phyloP scores from a whole-genome alignment of 805 yeast species.

The Suhomyces tanzawaensis region DNA sequence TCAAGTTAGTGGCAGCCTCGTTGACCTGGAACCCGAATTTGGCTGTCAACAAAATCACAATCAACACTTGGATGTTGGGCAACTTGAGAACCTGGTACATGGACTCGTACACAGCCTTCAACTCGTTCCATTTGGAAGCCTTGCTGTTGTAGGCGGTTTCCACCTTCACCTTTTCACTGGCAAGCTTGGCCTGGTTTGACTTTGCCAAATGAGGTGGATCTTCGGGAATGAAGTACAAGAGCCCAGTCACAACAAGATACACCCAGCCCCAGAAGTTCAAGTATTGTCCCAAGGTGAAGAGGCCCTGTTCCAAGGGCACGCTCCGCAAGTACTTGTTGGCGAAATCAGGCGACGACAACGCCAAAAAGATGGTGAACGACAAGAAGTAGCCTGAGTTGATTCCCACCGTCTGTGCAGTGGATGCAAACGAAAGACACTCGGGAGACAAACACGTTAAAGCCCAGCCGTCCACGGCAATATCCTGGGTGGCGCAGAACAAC shows the following conservation, averaged over 20 bases:
- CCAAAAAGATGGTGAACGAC: constrained; percentile 87
- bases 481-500: constrained; percentile 93
- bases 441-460: constrained; percentile 84
- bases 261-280: constrained; percentile 73
- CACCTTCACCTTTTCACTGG: constrained; percentile 25
- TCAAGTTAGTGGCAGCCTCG: constrained; percentile 92
- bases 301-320: constrained; percentile 59
- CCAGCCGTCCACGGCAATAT: constrained; percentile 99
- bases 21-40: constrained; percentile 94
- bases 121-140: constrained; percentile 20
- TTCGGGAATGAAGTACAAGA: constrained; percentile 65
- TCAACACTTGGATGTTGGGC: constrained; percentile 70
- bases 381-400: constrained; percentile 89
- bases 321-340: constrained; percentile 79
- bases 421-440: constrained; percentile 81
- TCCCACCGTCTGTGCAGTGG: constrained; percentile 97
- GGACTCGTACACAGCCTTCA: constrained; percentile 56
- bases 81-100: constrained; percentile 70
- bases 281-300: constrained; percentile 71
- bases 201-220: constrained; percentile 54
- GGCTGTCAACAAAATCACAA: constrained; percentile 70
- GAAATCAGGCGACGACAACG: constrained; percentile 88
- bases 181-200: constrained; percentile 28
- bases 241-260: constrained; percentile 65
- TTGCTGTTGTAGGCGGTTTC: constrained; percentile 20